Evolutionary conservation across 129 eudicot genomes (phyloP), one percentile per base, ranked within the genome.

Genomic region (Chrysanthemum makinoi): DNA sequence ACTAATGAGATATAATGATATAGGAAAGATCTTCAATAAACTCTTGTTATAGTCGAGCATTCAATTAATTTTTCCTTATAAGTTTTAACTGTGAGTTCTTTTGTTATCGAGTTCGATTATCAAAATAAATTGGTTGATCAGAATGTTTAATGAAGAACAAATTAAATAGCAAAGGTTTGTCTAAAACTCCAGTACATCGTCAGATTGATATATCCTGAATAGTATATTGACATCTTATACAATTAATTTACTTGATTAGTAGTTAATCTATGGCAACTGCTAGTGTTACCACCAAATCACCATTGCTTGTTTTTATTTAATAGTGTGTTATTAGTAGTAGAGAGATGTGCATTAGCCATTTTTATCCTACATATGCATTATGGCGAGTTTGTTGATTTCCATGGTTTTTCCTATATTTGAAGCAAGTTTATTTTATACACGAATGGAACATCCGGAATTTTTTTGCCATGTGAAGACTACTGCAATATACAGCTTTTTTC

Each of bases 161-260:
- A 28, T 50, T 16, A 26, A 24, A 35, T 51, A 30, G 53, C 17
- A 4, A 17, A 12, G 53, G 74, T 54, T 56, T 70, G 64, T n/a
- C 30, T 30, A 54, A 13, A 30, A 18, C 56, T 54, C 48, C 56
- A 55, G 73, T 52, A 28, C 74, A 69, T 54, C 52, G 28, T 69
- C 6, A 56, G 18, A 35, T 54, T 56, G 75, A 55, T 57, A 56
- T 54, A 14, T 19, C 39, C 44, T 57, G 54, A n/a, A 28, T 60
- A 60, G 65, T 60, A 60, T 24, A 60, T 26, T 5, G 3, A 8
- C 28, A 13, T 60, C 65, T 12, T 60, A 8, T 20, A 44, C 24
- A 26, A 11, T 22, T 58, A 33, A 6, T 54, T 20, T 15, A 54
- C 16, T 54, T 0, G 10, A 56, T 56, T 16, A 56, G 2, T 2